Evolutionary conservation across 768 basidiomycete genomes (phyloP).

Genomic region (Lentinula sp.): DNA sequence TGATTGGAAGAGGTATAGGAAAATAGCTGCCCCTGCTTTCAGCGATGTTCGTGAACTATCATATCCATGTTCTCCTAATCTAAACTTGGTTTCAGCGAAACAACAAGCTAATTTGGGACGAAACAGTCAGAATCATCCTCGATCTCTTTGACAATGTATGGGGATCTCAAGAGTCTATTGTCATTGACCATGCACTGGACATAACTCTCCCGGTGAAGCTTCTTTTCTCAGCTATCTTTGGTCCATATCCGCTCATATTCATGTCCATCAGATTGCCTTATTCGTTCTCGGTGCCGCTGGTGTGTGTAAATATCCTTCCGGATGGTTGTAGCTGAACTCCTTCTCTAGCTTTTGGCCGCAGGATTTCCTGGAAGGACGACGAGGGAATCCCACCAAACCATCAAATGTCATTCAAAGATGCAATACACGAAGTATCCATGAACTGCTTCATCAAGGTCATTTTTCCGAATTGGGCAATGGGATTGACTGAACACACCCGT

Average conservation of each 20-base stretch:
- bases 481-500: conserved; percentile 25
- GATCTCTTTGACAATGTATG: conserved; percentile 45
- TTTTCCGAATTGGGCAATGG: conserved; percentile 33
- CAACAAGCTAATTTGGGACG: conserved; percentile 44
- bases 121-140: conserved; percentile 33
- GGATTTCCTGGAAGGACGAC: conserved; percentile 3
- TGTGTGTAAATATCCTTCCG: conserved; percentile 12
- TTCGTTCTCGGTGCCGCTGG: conserved; percentile 31
- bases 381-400: conserved; percentile 32
- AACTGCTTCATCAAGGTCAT: conserved; percentile 30
- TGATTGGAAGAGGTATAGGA: conserved; percentile 61
- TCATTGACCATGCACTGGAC: conserved; percentile 40
- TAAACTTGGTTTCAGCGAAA: conserved; percentile 26
- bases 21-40: conserved; percentile 59
- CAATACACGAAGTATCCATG: conserved; percentile 36
- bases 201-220: conserved; percentile 43
- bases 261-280: neutral
- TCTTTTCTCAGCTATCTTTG: neutral
- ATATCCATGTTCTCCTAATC: neutral
- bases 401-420: conserved; percentile 39
- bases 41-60: conserved; percentile 39
- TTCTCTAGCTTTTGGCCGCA: conserved; percentile 7
- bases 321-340: neutral
- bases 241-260: too few relatives aligned
- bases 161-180: conserved; percentile 31